Base-by-base conservation (phyloP, 257 asterid species). In the Solanum lycopersicoides region DNA sequence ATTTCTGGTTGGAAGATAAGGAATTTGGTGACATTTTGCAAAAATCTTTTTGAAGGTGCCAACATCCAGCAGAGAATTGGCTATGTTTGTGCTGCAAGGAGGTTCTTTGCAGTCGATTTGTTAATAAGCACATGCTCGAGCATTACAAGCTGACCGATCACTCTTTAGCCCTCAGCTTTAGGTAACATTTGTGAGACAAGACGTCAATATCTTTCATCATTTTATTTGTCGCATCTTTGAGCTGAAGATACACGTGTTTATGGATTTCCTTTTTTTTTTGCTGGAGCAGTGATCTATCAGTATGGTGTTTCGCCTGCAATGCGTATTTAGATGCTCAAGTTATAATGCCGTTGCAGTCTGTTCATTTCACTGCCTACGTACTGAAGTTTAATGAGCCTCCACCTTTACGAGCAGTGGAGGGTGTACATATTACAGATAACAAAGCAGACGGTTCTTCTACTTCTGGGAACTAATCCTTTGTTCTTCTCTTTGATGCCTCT, bases 221-320 rank as follows among this genome's bases (percentile, higher is more conserved):
- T 77, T 77, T 45, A n/a, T 56, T 12, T 10, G 9, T 37, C 53
- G 21, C 63, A 25, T 44, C 39, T 4, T 77, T 23, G 83, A 35
- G 20, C 44, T 42, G 16, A 12, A 60, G 16, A 9, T 68, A 4
- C 59, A 63, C 30, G 13, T 66, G 8, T 76, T 76, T 12, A 56
- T 47, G 12, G 16, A 50, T 30, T 53, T 41, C 14, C 3, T 79
- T 76, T 63, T 79, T 15, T 50, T 82, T 68, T 15, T 7, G n/a
- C n/a, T 56, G 65, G 86, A 83, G 86, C 95, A 95, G 98, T 82
- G 98, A 95, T 88, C 93, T 95, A 60, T 95, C 99, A 2, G 98
- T 96, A 71, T 96, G 99, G 99, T 96, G 99, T 86, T 96, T 95
- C 94, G 88, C 92, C 35, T 96, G 99, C 59, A 94, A 96, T 87